A percentile compares a stretch with the other conserved stretches of the same genome.
phyloP scores from a whole-genome alignment of 148 eudicot species.

The Chenopodium album region DNA sequence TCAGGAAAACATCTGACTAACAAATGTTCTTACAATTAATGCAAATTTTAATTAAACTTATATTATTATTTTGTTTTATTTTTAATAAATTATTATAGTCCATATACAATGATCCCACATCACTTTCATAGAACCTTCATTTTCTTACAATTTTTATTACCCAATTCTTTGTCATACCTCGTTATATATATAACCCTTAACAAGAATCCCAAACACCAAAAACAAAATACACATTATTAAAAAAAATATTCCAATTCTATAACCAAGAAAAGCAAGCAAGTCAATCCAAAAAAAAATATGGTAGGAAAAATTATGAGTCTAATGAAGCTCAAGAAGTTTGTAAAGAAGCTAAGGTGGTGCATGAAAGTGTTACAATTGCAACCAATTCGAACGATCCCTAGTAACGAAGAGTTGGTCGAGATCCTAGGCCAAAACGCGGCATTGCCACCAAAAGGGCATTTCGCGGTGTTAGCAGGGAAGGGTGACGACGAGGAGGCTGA shows the following conservation, averaged over 20 bases:
- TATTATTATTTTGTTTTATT: neutral
- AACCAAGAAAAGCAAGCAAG: neutral
- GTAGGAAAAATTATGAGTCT: constrained; percentile 11
- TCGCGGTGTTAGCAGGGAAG: constrained; percentile 37
- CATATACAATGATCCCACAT: constrained; percentile 17
- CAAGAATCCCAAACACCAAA: neutral
- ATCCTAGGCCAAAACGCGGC: neutral
- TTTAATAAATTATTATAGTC: neutral
- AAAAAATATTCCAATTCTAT: neutral
- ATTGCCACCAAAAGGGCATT: constrained; percentile 41
- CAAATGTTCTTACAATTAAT: constrained; percentile 8
- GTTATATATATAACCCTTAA: neutral
- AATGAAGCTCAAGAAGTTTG: constrained; percentile 16
- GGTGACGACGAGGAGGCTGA: constrained; percentile 22
- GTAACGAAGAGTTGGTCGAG: constrained; percentile 16
- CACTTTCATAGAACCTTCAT: constrained; percentile 18
- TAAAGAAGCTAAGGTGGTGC: constrained; percentile 20
- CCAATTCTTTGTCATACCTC: neutral
- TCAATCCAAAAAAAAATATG: neutral
- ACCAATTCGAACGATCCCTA: constrained; percentile 15
- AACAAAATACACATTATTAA: neutral
- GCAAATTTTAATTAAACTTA: neutral
- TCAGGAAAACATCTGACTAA: constrained; percentile 3
- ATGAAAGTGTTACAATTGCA: constrained; percentile 13
- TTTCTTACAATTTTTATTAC: neutral